Percentiles rank a stretch among this genome's conserved stretches.
Evolutionary conservation across 2,329 filamentous ascomycete species (phyloP).

Genomic region (Fusarium sororula): DNA sequence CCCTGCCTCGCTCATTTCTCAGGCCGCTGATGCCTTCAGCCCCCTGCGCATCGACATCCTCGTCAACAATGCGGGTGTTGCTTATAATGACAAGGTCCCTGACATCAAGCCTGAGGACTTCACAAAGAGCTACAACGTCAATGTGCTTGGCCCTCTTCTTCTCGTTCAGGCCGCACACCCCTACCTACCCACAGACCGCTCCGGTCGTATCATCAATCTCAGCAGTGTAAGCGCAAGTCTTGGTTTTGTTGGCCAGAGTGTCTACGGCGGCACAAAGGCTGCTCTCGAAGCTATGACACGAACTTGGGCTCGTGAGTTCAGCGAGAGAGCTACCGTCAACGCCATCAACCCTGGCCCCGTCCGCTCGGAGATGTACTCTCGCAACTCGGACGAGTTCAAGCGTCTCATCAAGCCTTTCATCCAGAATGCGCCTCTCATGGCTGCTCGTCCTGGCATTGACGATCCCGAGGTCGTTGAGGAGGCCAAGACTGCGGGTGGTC

Average conservation of each 20-base stretch:
- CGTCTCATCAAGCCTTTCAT: slow-evolving; percentile 43
- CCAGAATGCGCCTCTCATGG: slow-evolving; percentile 43
- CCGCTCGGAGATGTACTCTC: slow-evolving; percentile 58
- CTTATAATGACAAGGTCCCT: slow-evolving; percentile 68
- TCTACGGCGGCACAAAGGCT: slow-evolving; percentile 64
- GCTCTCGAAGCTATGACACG: slow-evolving; percentile 65
- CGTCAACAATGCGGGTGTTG: slow-evolving; percentile 82
- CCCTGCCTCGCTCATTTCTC: slow-evolving; percentile 36
- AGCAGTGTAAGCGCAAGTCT: slow-evolving; percentile 58
- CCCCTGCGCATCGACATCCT: slow-evolving; percentile 66
- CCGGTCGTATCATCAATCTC: slow-evolving; percentile 63
- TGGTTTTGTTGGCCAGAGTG: slow-evolving; percentile 60
- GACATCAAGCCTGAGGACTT: slow-evolving; percentile 73
- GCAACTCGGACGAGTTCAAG: slow-evolving; percentile 43
- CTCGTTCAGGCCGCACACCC: slow-evolving; percentile 76
- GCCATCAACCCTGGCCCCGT: slow-evolving; percentile 64
- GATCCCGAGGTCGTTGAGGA: slow-evolving; percentile 40
- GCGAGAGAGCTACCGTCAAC: slow-evolving; percentile 62
- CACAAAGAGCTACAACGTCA: slow-evolving; percentile 75
- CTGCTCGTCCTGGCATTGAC: slow-evolving; percentile 35
- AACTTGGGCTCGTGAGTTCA: slow-evolving; percentile 63
- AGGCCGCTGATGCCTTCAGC: slow-evolving; percentile 36
- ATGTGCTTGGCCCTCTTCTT: slow-evolving; percentile 81
- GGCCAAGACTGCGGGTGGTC: slow-evolving; percentile 40
- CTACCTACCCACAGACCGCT: slow-evolving; percentile 76